phyloP scores from a whole-genome alignment of 495 filamentous ascomycete genomes.

The Parathielavia hyrcaniae region DNA sequence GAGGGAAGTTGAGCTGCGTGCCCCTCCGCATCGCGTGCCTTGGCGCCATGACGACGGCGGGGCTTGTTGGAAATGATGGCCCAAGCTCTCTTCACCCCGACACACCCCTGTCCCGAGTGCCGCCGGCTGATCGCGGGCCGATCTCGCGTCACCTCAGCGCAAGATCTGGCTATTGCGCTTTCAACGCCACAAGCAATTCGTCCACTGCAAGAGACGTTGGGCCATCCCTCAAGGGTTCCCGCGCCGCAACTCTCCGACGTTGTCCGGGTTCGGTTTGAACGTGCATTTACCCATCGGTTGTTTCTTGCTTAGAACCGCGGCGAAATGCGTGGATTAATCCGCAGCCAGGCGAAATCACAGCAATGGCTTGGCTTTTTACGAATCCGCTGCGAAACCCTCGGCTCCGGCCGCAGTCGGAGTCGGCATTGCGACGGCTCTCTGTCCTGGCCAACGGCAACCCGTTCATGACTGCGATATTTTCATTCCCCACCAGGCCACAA shows the following conservation, averaged over 20 bases:
- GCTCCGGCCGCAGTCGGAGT: conserved; percentile 8
- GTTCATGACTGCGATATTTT: conserved; percentile 16
- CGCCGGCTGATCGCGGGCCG: conserved; percentile 12
- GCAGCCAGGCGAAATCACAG: background rate
- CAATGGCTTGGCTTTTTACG: background rate
- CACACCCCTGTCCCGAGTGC: background rate
- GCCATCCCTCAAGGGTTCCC: background rate
- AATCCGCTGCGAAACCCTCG: background rate
- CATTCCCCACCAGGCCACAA: conserved; percentile 10
- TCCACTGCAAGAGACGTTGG: background rate
- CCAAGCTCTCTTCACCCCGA: conserved; percentile 6
- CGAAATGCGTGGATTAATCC: background rate
- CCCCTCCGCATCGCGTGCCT: background rate
- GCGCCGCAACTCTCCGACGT: background rate
- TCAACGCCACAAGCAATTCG: conserved; percentile 1
- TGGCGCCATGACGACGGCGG: conserved; percentile 10
- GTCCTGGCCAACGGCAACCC: conserved; percentile 6
- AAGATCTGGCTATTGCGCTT: too few relatives aligned
- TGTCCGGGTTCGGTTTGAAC: background rate
- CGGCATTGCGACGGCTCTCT: background rate
- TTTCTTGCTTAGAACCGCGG: background rate
- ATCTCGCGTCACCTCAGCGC: conserved; percentile 3
- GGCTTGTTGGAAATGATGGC: conserved; percentile 10
- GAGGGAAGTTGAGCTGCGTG: conserved; percentile 9
- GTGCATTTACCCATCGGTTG: background rate